A percentile compares a stretch with the other conserved stretches of the same genome.
Conservation (phyloP, 805 yeast genomes). For the Schizosaccharomyces japonicus region DNA sequence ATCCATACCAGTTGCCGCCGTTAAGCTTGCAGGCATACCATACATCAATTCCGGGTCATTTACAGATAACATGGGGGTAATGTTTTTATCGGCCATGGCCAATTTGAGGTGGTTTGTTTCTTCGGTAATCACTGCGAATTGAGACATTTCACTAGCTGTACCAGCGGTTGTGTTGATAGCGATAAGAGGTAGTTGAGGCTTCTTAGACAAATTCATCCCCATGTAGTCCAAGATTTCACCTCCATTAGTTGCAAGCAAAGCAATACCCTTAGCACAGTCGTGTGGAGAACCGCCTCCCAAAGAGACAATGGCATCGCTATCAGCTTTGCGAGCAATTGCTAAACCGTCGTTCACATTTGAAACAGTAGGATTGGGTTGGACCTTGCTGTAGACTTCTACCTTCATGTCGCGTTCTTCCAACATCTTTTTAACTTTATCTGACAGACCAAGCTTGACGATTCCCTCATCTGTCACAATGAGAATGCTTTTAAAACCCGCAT, state of each 20-base stretch:
- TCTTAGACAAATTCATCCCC: neutral
- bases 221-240: neutral
- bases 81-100: neutral
- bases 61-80: neutral
- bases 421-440: neutral
- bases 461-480: neutral
- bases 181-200: neutral
- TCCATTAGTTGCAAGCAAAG: neutral
- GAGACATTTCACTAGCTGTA: constrained; percentile 1
- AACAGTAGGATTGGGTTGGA: neutral
- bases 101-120: neutral
- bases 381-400: neutral
- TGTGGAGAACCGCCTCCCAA: neutral
- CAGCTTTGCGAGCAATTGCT: neutral
- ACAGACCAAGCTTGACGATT: neutral
- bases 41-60: constrained; percentile 1
- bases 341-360: neutral
- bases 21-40: neutral
- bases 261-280: constrained; percentile 3
- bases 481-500: neutral
- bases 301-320: neutral
- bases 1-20: constrained; percentile 2
- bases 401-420: neutral
- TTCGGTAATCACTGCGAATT: neutral
- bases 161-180: constrained; percentile 2